These are phyloP conservation scores for Actinomortierella ambigua DNA, from an alignment of 371 early-diverging fungal species.

Conservation along the genomic window DNA sequence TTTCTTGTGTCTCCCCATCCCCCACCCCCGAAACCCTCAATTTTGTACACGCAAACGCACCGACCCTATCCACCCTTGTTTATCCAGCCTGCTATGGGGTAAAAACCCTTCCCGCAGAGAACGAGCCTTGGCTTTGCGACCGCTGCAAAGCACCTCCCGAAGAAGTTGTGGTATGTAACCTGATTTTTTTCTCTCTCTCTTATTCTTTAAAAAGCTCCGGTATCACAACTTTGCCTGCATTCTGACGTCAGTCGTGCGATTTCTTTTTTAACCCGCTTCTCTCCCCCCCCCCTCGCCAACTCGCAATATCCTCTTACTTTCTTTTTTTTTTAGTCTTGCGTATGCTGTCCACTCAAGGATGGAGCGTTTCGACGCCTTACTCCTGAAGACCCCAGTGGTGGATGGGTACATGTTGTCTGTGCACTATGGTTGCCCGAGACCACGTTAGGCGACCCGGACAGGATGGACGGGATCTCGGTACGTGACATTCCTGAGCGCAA, in stretches of 20 bases:
- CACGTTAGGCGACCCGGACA: conserved; percentile 41
- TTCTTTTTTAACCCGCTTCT: conserved; percentile 3
- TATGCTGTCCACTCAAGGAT: conserved; percentile 53
- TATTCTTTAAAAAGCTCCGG: neutral
- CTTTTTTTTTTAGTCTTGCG: conserved; percentile 46
- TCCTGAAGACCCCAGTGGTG: conserved; percentile 35
- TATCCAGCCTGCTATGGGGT: conserved; percentile 50
- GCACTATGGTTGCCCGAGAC: conserved; percentile 55
- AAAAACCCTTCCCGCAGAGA: conserved; percentile 40
- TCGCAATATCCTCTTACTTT: neutral
- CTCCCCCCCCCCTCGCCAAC: neutral
- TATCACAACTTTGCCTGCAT: conserved; percentile 5
- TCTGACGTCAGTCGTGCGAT: neutral
- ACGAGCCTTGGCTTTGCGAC: conserved; percentile 56
- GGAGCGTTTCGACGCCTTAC: conserved; percentile 55
- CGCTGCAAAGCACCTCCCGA: conserved; percentile 49
- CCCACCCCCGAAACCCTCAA: too few species aligned
- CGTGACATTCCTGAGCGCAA: conserved; percentile 48
- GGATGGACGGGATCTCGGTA: conserved; percentile 42
- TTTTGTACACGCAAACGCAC: too few species aligned
- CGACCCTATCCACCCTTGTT: neutral
- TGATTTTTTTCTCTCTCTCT: neutral
- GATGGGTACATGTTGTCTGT: conserved; percentile 57
- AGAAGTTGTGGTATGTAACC: conserved; percentile 46
- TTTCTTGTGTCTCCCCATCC: too few species aligned